phyloP scores from a whole-genome alignment of 306 rosid genomes.

The Pyrus pyrifolia region DNA sequence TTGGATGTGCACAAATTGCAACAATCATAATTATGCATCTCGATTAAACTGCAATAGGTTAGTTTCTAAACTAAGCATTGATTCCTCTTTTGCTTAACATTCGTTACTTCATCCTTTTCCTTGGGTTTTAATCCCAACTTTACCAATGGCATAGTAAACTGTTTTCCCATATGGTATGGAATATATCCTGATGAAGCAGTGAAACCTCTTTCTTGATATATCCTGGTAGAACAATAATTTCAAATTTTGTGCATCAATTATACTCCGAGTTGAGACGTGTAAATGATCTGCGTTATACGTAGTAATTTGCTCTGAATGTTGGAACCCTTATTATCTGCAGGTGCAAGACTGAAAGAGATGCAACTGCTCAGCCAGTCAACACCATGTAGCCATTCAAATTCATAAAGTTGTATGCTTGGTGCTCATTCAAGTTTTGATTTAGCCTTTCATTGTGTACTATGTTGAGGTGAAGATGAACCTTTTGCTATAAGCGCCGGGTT shows the following conservation, averaged over 20 bases:
- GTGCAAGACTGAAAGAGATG: conserved; percentile 70
- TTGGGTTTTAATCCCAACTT: background rate
- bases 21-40: conserved; percentile 94
- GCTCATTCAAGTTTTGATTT: conserved; percentile 24
- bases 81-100: background rate
- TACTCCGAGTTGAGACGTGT: background rate
- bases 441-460: conserved; percentile 24
- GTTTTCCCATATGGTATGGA: background rate
- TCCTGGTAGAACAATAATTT: background rate
- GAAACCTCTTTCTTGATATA: background rate
- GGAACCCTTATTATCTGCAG: conserved; percentile 36
- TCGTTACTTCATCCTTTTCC: background rate
- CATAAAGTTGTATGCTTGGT: conserved; percentile 16
- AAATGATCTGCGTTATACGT: background rate
- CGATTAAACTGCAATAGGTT: conserved; percentile 86
- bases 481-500: conserved; percentile 16
- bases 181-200: background rate
- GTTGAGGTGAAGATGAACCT: conserved; percentile 9
- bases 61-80: background rate
- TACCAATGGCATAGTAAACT: background rate
- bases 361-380: conserved; percentile 48
- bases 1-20: conserved; percentile 97
- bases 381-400: conserved; percentile 32
- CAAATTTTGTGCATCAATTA: background rate
- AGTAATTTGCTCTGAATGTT: background rate